phyloP scores from a whole-genome alignment of 345 rosid genomes.

The Hibiscus mutabilis region DNA sequence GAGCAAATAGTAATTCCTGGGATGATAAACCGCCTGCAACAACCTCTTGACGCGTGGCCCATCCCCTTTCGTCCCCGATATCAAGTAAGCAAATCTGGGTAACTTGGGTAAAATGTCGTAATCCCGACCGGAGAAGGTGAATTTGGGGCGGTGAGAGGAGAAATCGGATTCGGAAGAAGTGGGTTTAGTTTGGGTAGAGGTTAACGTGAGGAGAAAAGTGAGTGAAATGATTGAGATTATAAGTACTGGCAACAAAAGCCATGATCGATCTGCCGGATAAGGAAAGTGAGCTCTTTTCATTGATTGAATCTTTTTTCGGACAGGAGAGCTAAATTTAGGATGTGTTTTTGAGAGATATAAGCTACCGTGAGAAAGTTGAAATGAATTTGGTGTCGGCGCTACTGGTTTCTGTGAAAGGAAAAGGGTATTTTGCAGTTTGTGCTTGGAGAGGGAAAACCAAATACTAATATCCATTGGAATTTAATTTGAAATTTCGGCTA shows the following conservation, averaged over 20 bases:
- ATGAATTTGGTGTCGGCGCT: background rate
- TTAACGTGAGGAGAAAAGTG: too few relatives aligned
- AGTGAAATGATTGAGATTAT: conserved; percentile 20
- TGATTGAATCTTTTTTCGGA: background rate
- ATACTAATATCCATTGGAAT: too few relatives aligned
- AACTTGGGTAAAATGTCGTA: too few relatives aligned
- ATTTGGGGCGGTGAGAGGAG: background rate
- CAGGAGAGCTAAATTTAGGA: background rate
- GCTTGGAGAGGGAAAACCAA: too few relatives aligned
- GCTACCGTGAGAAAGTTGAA: background rate
- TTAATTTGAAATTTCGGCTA: too few relatives aligned
- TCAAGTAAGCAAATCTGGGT: conserved; percentile 67
- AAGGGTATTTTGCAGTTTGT: too few relatives aligned
- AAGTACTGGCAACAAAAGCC: background rate
- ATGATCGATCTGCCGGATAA: conserved; percentile 27
- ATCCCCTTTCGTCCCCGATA: conserved; percentile 77
- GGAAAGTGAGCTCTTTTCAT: conserved; percentile 60
- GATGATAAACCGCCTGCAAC: conserved; percentile 68
- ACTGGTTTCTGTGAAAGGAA: too few relatives aligned
- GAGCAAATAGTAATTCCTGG: conserved; percentile 66
- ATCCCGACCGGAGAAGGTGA: too few relatives aligned
- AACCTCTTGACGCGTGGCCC: conserved; percentile 48
- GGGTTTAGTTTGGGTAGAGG: background rate
- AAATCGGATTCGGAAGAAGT: background rate
- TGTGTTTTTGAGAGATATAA: background rate